A percentile compares a stretch with the other conserved stretches of the same genome.
These are phyloP conservation scores for Cyberlindnera maritima DNA, from an alignment of 805 yeast genomes.

Conservation along the genomic window DNA sequence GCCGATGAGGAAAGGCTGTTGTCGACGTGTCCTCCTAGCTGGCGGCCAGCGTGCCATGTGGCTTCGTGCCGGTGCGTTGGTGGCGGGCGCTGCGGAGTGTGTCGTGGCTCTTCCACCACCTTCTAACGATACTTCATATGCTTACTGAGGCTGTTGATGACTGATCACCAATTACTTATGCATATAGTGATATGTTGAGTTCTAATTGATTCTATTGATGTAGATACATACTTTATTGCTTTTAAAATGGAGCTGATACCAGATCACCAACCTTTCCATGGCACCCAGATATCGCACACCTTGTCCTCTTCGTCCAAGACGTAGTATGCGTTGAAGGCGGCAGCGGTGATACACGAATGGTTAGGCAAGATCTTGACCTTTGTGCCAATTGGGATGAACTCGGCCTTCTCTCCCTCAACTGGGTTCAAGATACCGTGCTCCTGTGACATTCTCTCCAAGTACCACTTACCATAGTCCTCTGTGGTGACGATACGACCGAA, in stretches of 20 bases:
- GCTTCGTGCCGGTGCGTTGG: conserved; percentile 10
- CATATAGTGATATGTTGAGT: too few species aligned
- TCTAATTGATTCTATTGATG: too few species aligned
- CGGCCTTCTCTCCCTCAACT: conserved; percentile 11
- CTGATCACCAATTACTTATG: neutral
- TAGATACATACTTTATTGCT: too few species aligned
- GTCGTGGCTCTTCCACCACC: conserved; percentile 53
- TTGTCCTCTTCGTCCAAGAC: conserved; percentile 46
- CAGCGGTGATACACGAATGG: conserved; percentile 72
- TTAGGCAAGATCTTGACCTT: conserved; percentile 59
- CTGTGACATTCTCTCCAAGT: conserved; percentile 66
- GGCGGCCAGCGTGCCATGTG: conserved; percentile 23
- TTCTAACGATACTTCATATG: conserved; percentile 38
- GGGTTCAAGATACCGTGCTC: conserved; percentile 78
- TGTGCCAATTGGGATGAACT: conserved; percentile 52
- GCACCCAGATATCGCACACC: conserved; percentile 63
- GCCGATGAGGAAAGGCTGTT: conserved; percentile 49
- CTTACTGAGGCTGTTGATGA: conserved; percentile 33
- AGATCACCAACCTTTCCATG: conserved; percentile 49
- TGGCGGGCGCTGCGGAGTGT: conserved; percentile 51
- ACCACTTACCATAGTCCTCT: conserved; percentile 51
- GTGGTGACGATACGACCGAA: conserved; percentile 48
- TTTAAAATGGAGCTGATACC: neutral
- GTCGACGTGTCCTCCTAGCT: conserved; percentile 36
- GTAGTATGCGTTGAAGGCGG: conserved; percentile 51